Evolutionary conservation across 2,329 filamentous ascomycete genomes (phyloP), one percentile per base, ranked within the genome.

Genomic region (Ascomycota sp.): DNA sequence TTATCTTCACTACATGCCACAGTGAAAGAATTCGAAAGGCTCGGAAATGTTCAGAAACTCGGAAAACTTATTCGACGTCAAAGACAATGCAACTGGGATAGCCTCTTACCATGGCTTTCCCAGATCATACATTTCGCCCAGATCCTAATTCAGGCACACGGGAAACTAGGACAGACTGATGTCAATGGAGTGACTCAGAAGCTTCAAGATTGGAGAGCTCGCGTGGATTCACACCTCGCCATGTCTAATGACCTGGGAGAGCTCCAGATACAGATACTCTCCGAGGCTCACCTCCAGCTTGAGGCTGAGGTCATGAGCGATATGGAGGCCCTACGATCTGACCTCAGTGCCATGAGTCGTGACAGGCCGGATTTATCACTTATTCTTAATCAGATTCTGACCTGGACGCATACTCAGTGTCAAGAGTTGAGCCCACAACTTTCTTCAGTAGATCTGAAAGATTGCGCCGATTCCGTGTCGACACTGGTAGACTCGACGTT

Each of bases 401-500:
- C 65, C 1, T 92, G 80, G 76, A 60, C 70, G 5, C 48, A 56
- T 13, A 35, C 51, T 21, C 47, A 48, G 2, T 38, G 37, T 3
- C 39, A 44, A n/a, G 35, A 35, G 5, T 8, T 44, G 6, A 36
- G 43, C 7, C 10, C 33, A 4, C 29, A 33, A 2, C 31, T 33
- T 4, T 27, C 41, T 6, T 38, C 33, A 2, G 36, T 43, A 21
- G 43, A 49, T 12, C 37, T 58, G 11, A 41, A 62, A 12, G 48
- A 54, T 0, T 65, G 83, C 31, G 66, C 72, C 30, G 54, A 62
- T 10, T 57, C 62, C 4, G 52, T 82, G 2, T 66, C 79, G 28
- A 65, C 54, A 1, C 59, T 77, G n/a, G 68, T 76, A 32, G 79
- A 92, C 51, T 68, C 70, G 33, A 67, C 86, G 25, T 69, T 93